A percentile compares a stretch with the other conserved stretches of the same genome.
phyloP scores from a whole-genome alignment of 2,329 filamentous ascomycete species.

The Phyllachora maydis region DNA sequence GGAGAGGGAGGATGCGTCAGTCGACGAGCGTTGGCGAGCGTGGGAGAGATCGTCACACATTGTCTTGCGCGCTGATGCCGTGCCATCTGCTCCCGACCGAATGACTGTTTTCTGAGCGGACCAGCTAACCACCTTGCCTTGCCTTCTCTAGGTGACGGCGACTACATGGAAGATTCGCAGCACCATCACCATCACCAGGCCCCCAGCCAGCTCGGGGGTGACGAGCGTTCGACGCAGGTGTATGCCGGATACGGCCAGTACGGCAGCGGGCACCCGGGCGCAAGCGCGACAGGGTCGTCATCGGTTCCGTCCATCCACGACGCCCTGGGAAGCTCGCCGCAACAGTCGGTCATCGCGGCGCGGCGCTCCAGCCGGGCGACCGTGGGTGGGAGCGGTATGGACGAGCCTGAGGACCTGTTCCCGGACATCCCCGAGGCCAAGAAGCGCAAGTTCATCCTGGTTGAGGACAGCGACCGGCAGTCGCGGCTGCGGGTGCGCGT shows the following conservation, averaged over 20 bases:
- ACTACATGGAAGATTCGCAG: conserved; percentile 32
- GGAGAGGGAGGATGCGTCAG: too few relatives aligned
- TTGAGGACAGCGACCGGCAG: conserved; percentile 71
- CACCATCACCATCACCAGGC: conserved; percentile 49
- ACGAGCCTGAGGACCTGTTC: conserved; percentile 54
- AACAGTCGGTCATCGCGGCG: conserved; percentile 14
- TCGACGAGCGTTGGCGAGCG: too few relatives aligned
- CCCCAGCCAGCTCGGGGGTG: conserved; percentile 35
- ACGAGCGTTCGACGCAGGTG: conserved; percentile 53
- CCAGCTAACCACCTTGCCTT: conserved; percentile 6
- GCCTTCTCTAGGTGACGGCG: conserved; percentile 34
- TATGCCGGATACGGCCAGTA: conserved; percentile 52
- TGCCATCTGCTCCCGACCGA: too few relatives aligned
- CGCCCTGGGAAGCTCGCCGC: conserved; percentile 19
- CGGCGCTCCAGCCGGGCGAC: conserved; percentile 9
- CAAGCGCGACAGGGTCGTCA: conserved; percentile 29
- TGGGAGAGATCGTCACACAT: too few relatives aligned
- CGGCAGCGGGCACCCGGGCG: too few relatives aligned
- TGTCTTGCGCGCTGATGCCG: too few relatives aligned
- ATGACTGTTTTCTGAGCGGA: too few relatives aligned
- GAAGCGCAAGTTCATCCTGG: conserved; percentile 89
- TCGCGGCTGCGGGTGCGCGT: conserved; percentile 74
- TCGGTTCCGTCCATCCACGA: conserved; percentile 48
- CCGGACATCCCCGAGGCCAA: conserved; percentile 77
- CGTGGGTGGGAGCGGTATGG: too few relatives aligned